phyloP scores from a whole-genome alignment of 2,329 filamentous ascomycete species.

The Trichothecium sympodiale region DNA sequence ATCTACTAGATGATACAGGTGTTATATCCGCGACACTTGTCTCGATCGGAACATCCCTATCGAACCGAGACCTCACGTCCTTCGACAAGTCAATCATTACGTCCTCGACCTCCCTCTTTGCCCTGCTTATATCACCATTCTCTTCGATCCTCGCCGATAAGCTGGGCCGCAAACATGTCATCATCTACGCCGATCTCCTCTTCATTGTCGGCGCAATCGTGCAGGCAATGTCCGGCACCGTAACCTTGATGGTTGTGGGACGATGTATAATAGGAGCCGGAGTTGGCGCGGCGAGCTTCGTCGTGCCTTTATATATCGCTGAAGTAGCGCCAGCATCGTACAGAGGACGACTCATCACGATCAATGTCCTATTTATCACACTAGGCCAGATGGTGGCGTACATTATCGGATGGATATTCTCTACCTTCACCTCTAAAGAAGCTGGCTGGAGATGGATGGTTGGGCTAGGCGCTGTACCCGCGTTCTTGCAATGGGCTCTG shows the following conservation, averaged over 20 bases:
- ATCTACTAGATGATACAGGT: constrained; percentile 48
- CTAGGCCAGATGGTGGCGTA: constrained; percentile 85
- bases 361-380: constrained; percentile 75
- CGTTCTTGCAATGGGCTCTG: constrained; percentile 56
- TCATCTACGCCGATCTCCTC: constrained; percentile 52
- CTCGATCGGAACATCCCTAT: constrained; percentile 49
- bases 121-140: constrained; percentile 51
- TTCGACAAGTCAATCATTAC: constrained; percentile 62
- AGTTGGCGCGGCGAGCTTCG: constrained; percentile 68
- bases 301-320: constrained; percentile 79
- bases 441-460: constrained; percentile 88
- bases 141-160: constrained; percentile 53
- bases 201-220: constrained; percentile 57
- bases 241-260: constrained; percentile 55
- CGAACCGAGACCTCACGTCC: constrained; percentile 42
- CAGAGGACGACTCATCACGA: constrained; percentile 70
- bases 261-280: constrained; percentile 60
- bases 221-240: constrained; percentile 48
- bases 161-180: constrained; percentile 50
- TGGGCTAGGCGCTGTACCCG: constrained; percentile 70
- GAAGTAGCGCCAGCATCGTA: constrained; percentile 71
- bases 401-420: constrained; percentile 67
- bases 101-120: constrained; percentile 56
- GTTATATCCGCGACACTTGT: constrained; percentile 60
- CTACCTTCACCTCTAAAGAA: constrained; percentile 34